Percentiles rank a stretch among this genome's conserved stretches.
Evolutionary conservation across 1,284 basidiomycete species (phyloP).

Genomic region (Erythrobasidium hasegawianum): DNA sequence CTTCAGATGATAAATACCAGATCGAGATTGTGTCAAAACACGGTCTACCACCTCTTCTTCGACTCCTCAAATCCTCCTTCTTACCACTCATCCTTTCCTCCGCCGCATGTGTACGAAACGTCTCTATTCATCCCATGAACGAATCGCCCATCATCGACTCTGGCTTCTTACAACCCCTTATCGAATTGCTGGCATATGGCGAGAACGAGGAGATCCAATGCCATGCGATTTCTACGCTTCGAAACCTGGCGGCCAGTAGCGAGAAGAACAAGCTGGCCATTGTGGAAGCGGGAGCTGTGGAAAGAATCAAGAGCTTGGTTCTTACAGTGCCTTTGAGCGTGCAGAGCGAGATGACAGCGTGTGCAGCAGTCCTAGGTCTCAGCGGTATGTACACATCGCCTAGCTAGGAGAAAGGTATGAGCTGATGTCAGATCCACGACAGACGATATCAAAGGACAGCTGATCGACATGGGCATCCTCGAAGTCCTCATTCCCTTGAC

Average conservation of each 20-base stretch:
- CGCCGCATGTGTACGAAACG: slow-evolving; percentile 97
- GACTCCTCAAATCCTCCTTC: slow-evolving; percentile 93
- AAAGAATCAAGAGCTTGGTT: slow-evolving; percentile 94
- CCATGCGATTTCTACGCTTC: slow-evolving; percentile 96
- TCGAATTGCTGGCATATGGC: slow-evolving; percentile 91
- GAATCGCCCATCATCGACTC: slow-evolving; percentile 99
- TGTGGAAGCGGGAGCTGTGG: slow-evolving; percentile 96
- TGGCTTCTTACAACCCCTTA: slow-evolving; percentile 92
- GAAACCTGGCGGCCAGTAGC: slow-evolving; percentile 93
- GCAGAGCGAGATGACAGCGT: slow-evolving; percentile 99
- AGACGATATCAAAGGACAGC: slow-evolving; percentile 92
- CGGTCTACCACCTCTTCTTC: slow-evolving; percentile 85
- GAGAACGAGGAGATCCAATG: slow-evolving; percentile 99
- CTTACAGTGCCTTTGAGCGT: slow-evolving; percentile 92
- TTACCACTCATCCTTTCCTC: slow-evolving; percentile 98
- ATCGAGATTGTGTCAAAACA: slow-evolving; percentile 97
- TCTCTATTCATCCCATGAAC: slow-evolving; percentile 97
- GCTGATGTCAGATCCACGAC: slow-evolving; percentile 9
- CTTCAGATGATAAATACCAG: slow-evolving; percentile 99
- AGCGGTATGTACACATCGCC: slow-evolving; percentile 60
- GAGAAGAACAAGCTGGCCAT: slow-evolving; percentile 99
- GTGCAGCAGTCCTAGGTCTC: slow-evolving; percentile 87
- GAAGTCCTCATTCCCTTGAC: slow-evolving; percentile 96
- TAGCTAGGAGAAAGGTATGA: not conserved
- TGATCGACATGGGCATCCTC: slow-evolving; percentile 97